Evolutionary conservation across 2,329 filamentous ascomycete species (phyloP).

Genomic region (Pleurostoma richardsiae): DNA sequence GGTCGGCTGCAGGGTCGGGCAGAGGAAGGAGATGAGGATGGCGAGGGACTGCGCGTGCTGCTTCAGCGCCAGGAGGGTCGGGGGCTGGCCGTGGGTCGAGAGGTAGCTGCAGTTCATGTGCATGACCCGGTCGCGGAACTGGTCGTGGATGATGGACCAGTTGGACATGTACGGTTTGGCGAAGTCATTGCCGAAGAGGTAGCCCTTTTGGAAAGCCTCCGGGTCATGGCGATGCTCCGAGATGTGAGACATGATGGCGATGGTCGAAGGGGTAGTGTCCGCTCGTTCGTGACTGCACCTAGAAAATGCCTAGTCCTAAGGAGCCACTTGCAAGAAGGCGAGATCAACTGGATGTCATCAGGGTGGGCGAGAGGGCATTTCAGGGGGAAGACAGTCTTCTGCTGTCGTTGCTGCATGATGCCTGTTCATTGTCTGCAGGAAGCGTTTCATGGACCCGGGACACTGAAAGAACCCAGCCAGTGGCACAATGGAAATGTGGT

Average conservation of each 20-base stretch:
- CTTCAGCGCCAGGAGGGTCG: slow-evolving; percentile 53
- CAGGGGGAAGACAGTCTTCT: too few species aligned
- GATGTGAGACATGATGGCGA: slow-evolving; percentile 6
- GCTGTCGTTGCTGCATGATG: too few species aligned
- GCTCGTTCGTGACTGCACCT: not conserved
- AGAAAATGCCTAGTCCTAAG: not conserved
- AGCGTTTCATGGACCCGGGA: too few species aligned
- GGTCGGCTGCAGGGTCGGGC: slow-evolving; percentile 26
- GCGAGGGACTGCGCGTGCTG: slow-evolving; percentile 54
- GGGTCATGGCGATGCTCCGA: slow-evolving; percentile 16
- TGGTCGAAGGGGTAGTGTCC: too few species aligned
- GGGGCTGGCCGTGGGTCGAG: slow-evolving; percentile 43
- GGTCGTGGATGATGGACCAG: slow-evolving; percentile 26
- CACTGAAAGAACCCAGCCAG: too few species aligned
- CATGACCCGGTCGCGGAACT: slow-evolving; percentile 18
- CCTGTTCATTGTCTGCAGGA: too few species aligned
- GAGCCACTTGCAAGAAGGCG: too few species aligned
- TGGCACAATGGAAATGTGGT: too few species aligned
- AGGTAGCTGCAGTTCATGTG: slow-evolving; percentile 55
- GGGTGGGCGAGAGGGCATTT: too few species aligned
- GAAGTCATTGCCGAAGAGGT: slow-evolving; percentile 32
- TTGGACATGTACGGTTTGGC: slow-evolving; percentile 33
- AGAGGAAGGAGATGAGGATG: slow-evolving; percentile 44
- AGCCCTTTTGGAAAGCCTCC: slow-evolving; percentile 23
- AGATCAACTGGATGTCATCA: too few species aligned